These are phyloP conservation scores for Marasmius oreades DNA, from an alignment of 1,284 basidiomycete genomes.

Conservation along the genomic window DNA sequence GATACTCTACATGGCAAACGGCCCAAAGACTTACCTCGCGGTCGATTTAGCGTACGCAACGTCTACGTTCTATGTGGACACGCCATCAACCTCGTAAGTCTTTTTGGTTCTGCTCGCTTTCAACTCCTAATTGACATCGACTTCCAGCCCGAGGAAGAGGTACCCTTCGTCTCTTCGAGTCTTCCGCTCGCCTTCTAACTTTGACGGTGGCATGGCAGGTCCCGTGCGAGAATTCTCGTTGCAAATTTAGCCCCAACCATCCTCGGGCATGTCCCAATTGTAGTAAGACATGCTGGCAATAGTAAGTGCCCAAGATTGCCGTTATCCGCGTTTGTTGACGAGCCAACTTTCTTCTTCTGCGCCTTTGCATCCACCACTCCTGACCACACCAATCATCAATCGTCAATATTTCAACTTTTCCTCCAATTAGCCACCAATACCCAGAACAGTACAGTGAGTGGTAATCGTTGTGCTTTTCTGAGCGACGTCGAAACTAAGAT, in stretches of 20 bases:
- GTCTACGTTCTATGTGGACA: conserved; percentile 38
- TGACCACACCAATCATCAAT: conserved; percentile 1
- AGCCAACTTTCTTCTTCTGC: conserved; percentile 13
- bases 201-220: conserved; percentile 24
- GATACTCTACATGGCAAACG: too few species aligned
- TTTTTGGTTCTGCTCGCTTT: background rate
- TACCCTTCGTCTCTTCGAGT: conserved; percentile 17
- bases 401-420: background rate
- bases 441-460: conserved; percentile 44
- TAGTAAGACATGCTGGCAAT: conserved; percentile 44
- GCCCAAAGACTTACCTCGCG: conserved; percentile 1
- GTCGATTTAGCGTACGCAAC: conserved; percentile 34
- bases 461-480: background rate
- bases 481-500: background rate
- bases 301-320: conserved; percentile 30
- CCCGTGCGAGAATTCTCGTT: conserved; percentile 35
- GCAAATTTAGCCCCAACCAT: conserved; percentile 47
- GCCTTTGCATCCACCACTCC: conserved; percentile 8
- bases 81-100: conserved; percentile 33
- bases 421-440: conserved; percentile 30
- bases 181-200: conserved; percentile 14
- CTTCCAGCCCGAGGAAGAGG: conserved; percentile 27
- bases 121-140: conserved; percentile 7
- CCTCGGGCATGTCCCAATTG: conserved; percentile 40
- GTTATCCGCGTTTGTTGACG: conserved; percentile 8